Base-by-base conservation (phyloP, 441 rosid species). In the Eutrema salsugineum region DNA sequence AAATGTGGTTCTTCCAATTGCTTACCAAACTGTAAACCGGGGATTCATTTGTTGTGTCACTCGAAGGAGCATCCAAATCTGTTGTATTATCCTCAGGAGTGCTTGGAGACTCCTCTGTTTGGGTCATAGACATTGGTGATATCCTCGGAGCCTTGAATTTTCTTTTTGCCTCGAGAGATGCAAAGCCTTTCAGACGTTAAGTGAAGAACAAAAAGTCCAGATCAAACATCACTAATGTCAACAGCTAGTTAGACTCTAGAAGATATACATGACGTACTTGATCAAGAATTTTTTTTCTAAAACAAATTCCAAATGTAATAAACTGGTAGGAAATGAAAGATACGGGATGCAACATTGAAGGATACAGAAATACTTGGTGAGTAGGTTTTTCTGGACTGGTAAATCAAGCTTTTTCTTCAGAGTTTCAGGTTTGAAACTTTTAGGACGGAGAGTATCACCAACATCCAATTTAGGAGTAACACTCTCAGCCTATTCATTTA, bases 291-390 rank as follows among this genome's bases (percentile, higher is more conserved):
- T 36, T 36, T 46, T 33, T 40, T 44, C 78, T 59, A 56, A 70
- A 63, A 61, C 59, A 56, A 39, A 55, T 43, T 60, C 58, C 47
- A 56, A 56, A 55, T 4, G 60, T 62, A 62, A 68, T 63, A 51
- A 24, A 20, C 42, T 47, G 11, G 27, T 27, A 42, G 43, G n/a
- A 62, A 35, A 73, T 15, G 19, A 40, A 62, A 44, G 38, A 20
- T 30, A 80, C n/a, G 64, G 32, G 64, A 39, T 59, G 40, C 40
- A 43, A 57, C 72, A 71, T 55, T 43, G 30, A 65, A 47, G 99
- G 99, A 95, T 93, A 95, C 98, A 89, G 77, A 95, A 95, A 75
- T 93, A 93, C 77, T 91, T 89, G 9, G 97, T 93, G 54, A 93
- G 84, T 54, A 93, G 87, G 82, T 95, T 95, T 88, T 88, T 91